Evolutionary conservation across 2,329 filamentous ascomycete genomes (phyloP).

Genomic region (Lecanicillium sp.): DNA sequence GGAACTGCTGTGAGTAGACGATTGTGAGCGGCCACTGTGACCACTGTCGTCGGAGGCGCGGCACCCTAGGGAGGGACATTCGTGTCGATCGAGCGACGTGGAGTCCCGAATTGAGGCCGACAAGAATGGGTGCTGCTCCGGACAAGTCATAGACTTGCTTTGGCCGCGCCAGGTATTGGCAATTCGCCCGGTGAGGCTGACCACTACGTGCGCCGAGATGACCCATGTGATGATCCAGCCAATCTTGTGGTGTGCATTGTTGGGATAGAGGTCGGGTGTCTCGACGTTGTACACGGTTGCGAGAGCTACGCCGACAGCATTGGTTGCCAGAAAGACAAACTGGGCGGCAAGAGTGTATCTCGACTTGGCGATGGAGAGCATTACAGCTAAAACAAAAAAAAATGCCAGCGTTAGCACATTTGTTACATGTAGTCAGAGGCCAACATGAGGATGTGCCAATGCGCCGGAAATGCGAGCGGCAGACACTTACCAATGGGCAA

Average conservation of each 20-base stretch:
- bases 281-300: constrained; percentile 69
- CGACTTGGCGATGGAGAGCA: constrained; percentile 79
- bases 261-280: constrained; percentile 80
- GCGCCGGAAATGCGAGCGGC: neutral
- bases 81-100: neutral
- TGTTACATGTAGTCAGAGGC: neutral
- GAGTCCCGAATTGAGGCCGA: neutral
- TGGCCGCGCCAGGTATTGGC: constrained; percentile 29
- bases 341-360: constrained; percentile 65
- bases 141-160: constrained; percentile 3
- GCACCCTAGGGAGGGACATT: constrained; percentile 1
- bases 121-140: constrained; percentile 9
- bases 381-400: constrained; percentile 53
- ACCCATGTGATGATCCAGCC: constrained; percentile 80
- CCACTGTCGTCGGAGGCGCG: constrained; percentile 66
- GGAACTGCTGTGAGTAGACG: constrained; percentile 60
- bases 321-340: constrained; percentile 58
- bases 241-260: constrained; percentile 82
- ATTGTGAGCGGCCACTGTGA: constrained; percentile 65
- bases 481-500: constrained; percentile 62
- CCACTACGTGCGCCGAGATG: constrained; percentile 60
- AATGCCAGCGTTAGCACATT: constrained; percentile 10
- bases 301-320: constrained; percentile 58
- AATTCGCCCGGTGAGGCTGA: constrained; percentile 60
- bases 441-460: neutral